Conservation (phyloP, 2,329 filamentous ascomycete genomes). For the Proliferodiscus dingleyae region DNA sequence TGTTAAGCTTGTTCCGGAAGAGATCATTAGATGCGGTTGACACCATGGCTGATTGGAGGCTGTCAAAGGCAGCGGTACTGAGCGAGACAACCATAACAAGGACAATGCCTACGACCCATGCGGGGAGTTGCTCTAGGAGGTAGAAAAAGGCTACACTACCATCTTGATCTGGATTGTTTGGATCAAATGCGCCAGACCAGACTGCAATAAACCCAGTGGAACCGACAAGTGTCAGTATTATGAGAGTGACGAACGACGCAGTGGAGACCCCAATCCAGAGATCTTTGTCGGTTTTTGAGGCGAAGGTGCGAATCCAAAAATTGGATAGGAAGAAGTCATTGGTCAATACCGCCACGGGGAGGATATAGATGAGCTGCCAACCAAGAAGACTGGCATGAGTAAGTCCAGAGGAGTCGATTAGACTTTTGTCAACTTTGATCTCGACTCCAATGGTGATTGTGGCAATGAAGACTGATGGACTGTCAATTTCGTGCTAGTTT, state of each 20-base stretch:
- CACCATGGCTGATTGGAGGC: slow-evolving; percentile 76
- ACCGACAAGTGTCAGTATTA: slow-evolving; percentile 70
- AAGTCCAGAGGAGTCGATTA: slow-evolving; percentile 65
- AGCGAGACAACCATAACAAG: slow-evolving; percentile 76
- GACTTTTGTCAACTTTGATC: slow-evolving; percentile 63
- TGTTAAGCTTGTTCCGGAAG: slow-evolving; percentile 74
- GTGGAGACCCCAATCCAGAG: slow-evolving; percentile 70
- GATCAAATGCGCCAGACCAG: slow-evolving; percentile 66
- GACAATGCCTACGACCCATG: slow-evolving; percentile 77
- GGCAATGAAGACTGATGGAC: slow-evolving; percentile 55
- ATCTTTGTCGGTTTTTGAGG: slow-evolving; percentile 72
- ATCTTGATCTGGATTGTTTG: slow-evolving; percentile 54
- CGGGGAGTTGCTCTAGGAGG: slow-evolving; percentile 65
- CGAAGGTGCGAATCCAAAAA: slow-evolving; percentile 82
- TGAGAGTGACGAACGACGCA: slow-evolving; percentile 58
- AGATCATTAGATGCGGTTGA: slow-evolving; percentile 80
- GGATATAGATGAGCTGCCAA: slow-evolving; percentile 82
- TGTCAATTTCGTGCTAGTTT: background rate
- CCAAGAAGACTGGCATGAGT: slow-evolving; percentile 67
- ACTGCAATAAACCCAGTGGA: slow-evolving; percentile 68
- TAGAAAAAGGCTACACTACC: slow-evolving; percentile 72
- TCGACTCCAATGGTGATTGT: slow-evolving; percentile 73
- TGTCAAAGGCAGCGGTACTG: slow-evolving; percentile 75
- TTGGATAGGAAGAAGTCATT: slow-evolving; percentile 84
- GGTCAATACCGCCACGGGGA: slow-evolving; percentile 73